Evolutionary conservation across 164 flowering plant species (phyloP), one percentile per base, ranked within the genome.

Genomic region (Protea cynaroides): DNA sequence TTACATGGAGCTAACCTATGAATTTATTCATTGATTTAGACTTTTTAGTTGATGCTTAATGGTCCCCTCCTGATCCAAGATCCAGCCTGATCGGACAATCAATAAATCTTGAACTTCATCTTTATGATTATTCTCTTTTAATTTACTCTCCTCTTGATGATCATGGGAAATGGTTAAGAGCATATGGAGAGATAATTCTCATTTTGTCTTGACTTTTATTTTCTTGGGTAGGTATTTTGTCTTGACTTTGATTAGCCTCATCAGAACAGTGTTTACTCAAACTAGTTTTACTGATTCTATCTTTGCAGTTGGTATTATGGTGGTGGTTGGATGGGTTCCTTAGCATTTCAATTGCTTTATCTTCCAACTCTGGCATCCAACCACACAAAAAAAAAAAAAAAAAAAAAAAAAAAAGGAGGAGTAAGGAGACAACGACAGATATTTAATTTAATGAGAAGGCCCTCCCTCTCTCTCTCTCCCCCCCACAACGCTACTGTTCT

Each of bases 341-440:
- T 68, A n/a, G 58, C 67, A 43, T 51, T 66, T 67, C 61, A 52
- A 72, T 54, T 46, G 61, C 69, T 72, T 73, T 70, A 76, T 72
- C 74, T 70, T 73, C 24, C 55, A 61, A 56, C 67, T 53, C 38
- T 49, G 24, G 66, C 69, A 70, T 69, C 74, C 64, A 75, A 68
- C 68, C 72, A 68, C 67, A 68, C 19, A 58, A 57, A 56, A 61
- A 57, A 19, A 12, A 50, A 63, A 54, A 18, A 58, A 8, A 57
- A 4, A 8, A 9, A n/a, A 47, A 1, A 1, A n/a, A 71, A 38
- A 24, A 36, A 17, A 37, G 29, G n/a, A 59, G 19, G 19, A 53
- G 15, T 1, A 15, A 49, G 36, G 65, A 25, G 46, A 25, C 22
- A 54, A 40, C 4, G 40, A 38, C 34, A 64, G 51, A 58, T 57